Conservation (phyloP, 345 rosid species). For the Eucalyptus erythrocorys region DNA sequence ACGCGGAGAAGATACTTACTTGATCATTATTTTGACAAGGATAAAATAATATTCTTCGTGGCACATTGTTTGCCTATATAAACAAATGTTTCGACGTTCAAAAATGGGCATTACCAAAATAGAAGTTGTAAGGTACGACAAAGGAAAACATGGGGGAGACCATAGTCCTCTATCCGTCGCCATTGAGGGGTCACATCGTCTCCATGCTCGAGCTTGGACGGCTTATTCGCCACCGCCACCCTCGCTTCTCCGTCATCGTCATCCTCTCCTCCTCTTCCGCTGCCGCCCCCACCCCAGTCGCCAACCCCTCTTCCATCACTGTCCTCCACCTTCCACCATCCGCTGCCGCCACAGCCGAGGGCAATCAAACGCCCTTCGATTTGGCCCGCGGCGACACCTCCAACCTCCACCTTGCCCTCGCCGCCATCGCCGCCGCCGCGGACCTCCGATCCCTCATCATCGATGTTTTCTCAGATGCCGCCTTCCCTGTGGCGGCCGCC, state of each 20-base stretch:
- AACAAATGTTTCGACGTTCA: no score
- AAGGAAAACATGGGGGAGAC: not conserved
- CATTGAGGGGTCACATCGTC: not conserved
- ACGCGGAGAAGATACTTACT: no score
- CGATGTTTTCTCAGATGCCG: slow-evolving; percentile 10
- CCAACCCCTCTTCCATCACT: slow-evolving; percentile 5
- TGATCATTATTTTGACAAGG: no score
- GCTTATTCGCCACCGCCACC: not conserved
- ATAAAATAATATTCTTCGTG: no score
- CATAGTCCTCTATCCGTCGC: not conserved
- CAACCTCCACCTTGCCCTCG: not conserved
- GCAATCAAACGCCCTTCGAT: not conserved
- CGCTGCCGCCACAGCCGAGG: not conserved
- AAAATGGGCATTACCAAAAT: no score
- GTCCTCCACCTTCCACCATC: slow-evolving; percentile 13
- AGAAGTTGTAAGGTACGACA: no score
- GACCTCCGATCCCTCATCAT: slow-evolving; percentile 5
- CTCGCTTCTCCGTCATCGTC: not conserved
- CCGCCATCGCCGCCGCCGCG: not conserved
- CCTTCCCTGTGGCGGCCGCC: not conserved
- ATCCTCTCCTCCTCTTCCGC: not conserved
- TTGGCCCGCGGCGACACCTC: slow-evolving; percentile 3
- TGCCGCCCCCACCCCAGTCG: not conserved
- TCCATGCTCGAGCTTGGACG: not conserved
- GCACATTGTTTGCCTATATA: no score